Evolutionary conservation across 768 basidiomycete genomes (phyloP).

Genomic region (Cyathus striatus): DNA sequence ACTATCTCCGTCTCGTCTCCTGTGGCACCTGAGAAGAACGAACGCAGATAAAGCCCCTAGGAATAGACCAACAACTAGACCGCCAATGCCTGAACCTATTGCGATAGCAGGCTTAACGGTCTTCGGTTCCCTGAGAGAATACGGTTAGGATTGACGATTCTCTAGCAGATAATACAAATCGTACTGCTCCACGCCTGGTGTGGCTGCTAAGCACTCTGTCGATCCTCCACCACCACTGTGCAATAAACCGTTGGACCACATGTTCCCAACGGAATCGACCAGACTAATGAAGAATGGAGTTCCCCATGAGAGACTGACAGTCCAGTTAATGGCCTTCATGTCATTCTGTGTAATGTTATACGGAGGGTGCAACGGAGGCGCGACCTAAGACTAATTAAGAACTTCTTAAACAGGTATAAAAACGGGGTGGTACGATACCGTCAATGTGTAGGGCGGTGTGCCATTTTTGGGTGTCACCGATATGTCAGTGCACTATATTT

Average conservation of each 20-base stretch:
- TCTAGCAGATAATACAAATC: no score
- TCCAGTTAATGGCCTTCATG: constrained; percentile 48
- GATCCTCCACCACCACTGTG: constrained; percentile 43
- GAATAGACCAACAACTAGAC: constrained; percentile 29
- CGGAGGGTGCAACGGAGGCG: constrained; percentile 57
- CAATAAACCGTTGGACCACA: constrained; percentile 55
- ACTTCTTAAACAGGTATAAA: no score
- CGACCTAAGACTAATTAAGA: constrained; percentile 42
- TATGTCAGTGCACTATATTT: constrained; percentile 51
- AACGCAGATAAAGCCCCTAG: constrained; percentile 25
- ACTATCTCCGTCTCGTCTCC: constrained; percentile 12
- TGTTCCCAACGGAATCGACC: constrained; percentile 41
- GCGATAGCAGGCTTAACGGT: constrained; percentile 16
- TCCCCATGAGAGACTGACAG: constrained; percentile 46
- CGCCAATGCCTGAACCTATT: constrained; percentile 35
- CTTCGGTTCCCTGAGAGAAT: background rate
- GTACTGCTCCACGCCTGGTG: constrained; percentile 14
- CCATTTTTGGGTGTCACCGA: constrained; percentile 49
- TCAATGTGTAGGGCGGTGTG: constrained; percentile 54
- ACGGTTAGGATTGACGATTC: no score
- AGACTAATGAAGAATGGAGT: constrained; percentile 54
- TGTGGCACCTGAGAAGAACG: constrained; percentile 22
- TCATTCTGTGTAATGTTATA: constrained; percentile 45
- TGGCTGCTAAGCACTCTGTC: constrained; percentile 39
- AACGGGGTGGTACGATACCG: constrained; percentile 38